Base-by-base conservation (phyloP, 2,329 filamentous ascomycete species). In the Ophiosphaerella herpotricha region DNA sequence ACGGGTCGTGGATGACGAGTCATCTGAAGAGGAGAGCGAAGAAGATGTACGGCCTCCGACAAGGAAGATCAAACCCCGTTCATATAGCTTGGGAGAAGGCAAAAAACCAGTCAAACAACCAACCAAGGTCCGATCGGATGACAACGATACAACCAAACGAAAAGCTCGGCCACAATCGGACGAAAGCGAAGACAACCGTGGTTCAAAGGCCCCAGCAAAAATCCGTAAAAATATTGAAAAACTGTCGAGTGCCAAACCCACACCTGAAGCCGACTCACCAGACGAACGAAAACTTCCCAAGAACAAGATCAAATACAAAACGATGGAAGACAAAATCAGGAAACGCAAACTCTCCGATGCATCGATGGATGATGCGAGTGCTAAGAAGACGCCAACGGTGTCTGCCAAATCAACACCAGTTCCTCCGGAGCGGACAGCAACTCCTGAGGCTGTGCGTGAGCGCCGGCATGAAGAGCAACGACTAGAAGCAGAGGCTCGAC, bases 321-420 rank as follows among this genome's bases (percentile, higher is more conserved):
- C 61, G 5, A 54, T 68, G 38, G 69, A 73, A 8, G 68, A 68
- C 36, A 71, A 68, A 47, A 59, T 64, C 36, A 66, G 60, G 46
- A 72, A 68, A 37, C 60, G 64, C 24, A 63, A 66, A 34, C 24
- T 64, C 7, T 70, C 68, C 14, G 65, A 72, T 44, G 67, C 53
- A 14, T 70, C 70, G 4, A 49, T 60, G 23, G 69, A 72, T 23
- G 64, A 69, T 37, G 45, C 50, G 18, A 61, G 61, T 33, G 48
- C 61, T 5, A 72, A 70, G 61, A 72, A 61, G 43, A 69, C 69
- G 21, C 68, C 68, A 2, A 67, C 60, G 16, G 58, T 52, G 12
- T 72, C 69, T n/a, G 61, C 67, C 4, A 71, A 72, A 38, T 71
- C 68, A 26, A 70, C 69, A 0, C 68, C 69, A 26, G 68, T 63